Base-by-base conservation (phyloP, 2,329 filamentous ascomycete species). In the Cercospora sp. region DNA sequence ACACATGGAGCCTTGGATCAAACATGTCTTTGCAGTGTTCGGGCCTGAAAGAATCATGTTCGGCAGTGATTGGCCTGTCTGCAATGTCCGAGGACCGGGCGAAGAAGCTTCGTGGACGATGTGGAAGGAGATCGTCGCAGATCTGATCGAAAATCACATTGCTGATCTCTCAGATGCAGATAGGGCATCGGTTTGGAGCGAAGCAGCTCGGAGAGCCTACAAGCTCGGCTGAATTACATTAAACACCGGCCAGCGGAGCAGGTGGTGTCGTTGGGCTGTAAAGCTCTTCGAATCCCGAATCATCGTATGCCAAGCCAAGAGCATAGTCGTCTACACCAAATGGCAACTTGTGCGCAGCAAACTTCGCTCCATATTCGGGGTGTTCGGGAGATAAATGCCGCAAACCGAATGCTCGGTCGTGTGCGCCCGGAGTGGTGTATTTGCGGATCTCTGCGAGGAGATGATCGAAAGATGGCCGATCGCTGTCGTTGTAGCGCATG, bases 1-100 rank as follows among this genome's bases (percentile, higher is more conserved):
- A 69, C 85, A 85, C 49, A 83, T 91, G 21, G 83, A 86, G 67
- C 89, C 90, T 26, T 96, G 92, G 90, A 85, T 92, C 2, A 86
- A 89, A 69, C 87, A 90, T 63, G 82, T 94, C 0, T 86, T 96
- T 63, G 86, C 88, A 30, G 86, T 86, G 1, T 97, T 97, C 76
- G 89, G 91, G 1, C 81, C 90, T 0, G 77, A 83, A 24, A 85
- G 92, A 71, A 85, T 95, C 77, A 93, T 98, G 90, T 97, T 95
- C 79, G 94, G 90, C 26, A 94, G 91, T 71, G 93, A 97, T 79
- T 98, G 94, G 94, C 94, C 94, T 2, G 90, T 97, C 0, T 97
- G 93, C 81, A 94, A 92, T 70, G 82, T 92, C 37, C 87, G 87
- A 0, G 86, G 86, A 2, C 85, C 85, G 0, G 80, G 79, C 0